Evolutionary conservation across 2,329 filamentous ascomycete species (phyloP), one percentile per base, ranked within the genome.

Genomic region (Fusarium algeriense): DNA sequence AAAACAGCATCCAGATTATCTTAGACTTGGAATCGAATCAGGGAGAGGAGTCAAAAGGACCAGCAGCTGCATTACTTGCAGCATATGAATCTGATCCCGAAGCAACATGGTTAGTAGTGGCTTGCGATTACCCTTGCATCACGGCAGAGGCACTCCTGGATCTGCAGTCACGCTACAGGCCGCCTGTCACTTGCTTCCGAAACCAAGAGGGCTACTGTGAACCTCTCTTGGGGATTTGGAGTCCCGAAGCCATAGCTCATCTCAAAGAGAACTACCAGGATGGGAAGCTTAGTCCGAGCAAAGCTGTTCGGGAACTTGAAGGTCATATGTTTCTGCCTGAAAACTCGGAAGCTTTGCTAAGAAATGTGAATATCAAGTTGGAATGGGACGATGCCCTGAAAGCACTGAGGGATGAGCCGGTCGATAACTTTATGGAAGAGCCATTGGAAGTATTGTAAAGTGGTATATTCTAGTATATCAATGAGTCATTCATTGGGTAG

Each of bases 121-220:
- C 45, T 0, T 59, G 55, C 1, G 55, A 53, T 11, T 59, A 35
- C 1, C 55, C 55, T 5, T 41, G 7, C 1, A 41, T 59, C 4
- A 53, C 55, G 2, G 1, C 17, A 5, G 5, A 17, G 5, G 45
- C 35, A 0, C 17, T 58, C 2, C 3, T 17, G 0, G 26, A 41
- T 0, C 4, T 59, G 0, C 20, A 13, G 19, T 7, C 35, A 8
- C 5, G 4, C 10, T 41, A 53, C 4, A 34, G 0, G 3, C 4
- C 20, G 2, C 35, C 45, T 0, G 45, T 59, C 0, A 59, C 55
- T 6, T 53, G 45, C 5, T 59, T 59, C 3, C 2, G 6, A 0
- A 59, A 59, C n/a, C 1, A 7, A 2, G 17, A 34, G 4, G 55
- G 55, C 1, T 41, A 52, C 5, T 59, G 28, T 4, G 45, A 59